Evolutionary conservation across 2,329 filamentous ascomycete genomes (phyloP), one percentile per base, ranked within the genome.

Genomic region (Emericellopsis atlantica): DNA sequence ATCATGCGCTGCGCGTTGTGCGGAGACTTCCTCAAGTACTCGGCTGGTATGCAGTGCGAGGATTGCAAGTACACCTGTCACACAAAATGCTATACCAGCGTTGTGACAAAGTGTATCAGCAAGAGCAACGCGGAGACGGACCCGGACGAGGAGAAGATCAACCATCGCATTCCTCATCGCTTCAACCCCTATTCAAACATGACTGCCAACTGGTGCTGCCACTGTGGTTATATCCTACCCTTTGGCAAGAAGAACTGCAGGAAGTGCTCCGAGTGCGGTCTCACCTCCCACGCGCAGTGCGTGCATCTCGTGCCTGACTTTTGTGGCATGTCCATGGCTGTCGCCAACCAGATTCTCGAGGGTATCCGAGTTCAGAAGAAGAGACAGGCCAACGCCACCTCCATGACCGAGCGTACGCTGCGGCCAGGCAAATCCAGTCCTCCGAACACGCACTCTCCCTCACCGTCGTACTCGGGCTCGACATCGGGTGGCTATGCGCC

Each of bases 1-100:
- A 95, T 98, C 57, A 98, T 98, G 92, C 90, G 92, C 46, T 98
- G 92, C 64, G 92, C 92, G 12, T 79, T 96, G 31, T 98, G 92
- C 59, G 92, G 89, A 45, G 92, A 98, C 51, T 96, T 98, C 56
- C 81, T 98, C 65, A 98, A 96, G 59, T 96, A 96, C 59, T 93
- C 90, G 38, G 86, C 92, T 18, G 92, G 92, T 46, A 98, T 98
- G 90, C 92, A 98, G 66, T 98, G 92, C 62, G 85, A 93, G 49
- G 92, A 98, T 65, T 98, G 92, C 82, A 96, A 96, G 66, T 96
- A 96, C 66, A 96, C 90, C 32, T 98, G 92, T 64, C 92, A 98
- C 63, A 90, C 87, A 53, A 95, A 96, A 65, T 98, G 92, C 60
- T 98, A 96, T 62, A 68, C 78, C 14, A 94, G 89, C 60, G 92